Evolutionary conservation across 257 asterid species (phyloP).

Genomic region (Fraxinus excelsior): DNA sequence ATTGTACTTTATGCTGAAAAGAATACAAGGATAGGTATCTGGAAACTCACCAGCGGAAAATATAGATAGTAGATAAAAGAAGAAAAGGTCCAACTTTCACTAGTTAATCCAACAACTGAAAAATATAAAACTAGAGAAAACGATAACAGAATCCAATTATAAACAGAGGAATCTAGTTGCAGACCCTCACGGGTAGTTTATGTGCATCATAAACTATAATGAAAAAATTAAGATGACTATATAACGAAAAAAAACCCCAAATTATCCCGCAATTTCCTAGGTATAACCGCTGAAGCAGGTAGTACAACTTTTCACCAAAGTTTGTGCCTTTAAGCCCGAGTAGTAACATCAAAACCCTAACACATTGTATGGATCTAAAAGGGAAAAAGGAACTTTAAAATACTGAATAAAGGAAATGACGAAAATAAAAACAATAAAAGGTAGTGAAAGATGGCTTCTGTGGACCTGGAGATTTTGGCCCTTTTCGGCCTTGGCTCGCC

Average conservation of each 20-base stretch:
- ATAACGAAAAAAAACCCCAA: not conserved
- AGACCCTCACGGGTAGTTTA: not conserved
- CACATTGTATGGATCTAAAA: not conserved
- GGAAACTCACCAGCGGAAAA: not conserved
- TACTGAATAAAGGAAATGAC: not conserved
- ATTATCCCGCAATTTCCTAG: not conserved
- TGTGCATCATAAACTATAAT: not conserved
- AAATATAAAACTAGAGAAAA: not conserved
- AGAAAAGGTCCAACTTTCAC: not conserved
- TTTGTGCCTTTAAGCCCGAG: conserved; percentile 5
- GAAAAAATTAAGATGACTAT: not conserved
- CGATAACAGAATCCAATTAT: not conserved
- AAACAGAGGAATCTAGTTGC: not conserved
- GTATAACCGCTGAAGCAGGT: not conserved
- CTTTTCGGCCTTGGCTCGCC: conserved; percentile 54
- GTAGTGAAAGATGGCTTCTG: not conserved
- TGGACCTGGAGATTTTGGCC: conserved; percentile 58
- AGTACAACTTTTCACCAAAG: conserved; percentile 24
- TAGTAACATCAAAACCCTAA: conserved; percentile 20
- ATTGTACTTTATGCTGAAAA: not conserved
- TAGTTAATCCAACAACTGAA: not conserved
- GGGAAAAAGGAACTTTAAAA: not conserved
- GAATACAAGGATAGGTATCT: not conserved
- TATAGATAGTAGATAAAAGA: not conserved
- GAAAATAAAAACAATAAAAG: not conserved